These are phyloP conservation scores for Leptographium wingfieldii DNA, from an alignment of 2,329 filamentous ascomycete species.

Conservation along the genomic window DNA sequence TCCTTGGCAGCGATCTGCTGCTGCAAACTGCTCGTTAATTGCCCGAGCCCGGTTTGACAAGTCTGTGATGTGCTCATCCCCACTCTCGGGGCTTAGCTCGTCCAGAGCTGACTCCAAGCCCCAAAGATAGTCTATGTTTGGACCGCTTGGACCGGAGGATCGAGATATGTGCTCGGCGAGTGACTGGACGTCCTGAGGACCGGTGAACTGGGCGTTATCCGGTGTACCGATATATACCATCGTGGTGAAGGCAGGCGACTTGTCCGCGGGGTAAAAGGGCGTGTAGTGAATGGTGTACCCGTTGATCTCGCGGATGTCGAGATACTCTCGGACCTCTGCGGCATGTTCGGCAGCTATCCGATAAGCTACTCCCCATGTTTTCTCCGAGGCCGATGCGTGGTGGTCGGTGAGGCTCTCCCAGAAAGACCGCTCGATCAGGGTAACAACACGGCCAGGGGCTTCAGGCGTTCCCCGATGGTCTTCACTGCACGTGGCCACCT, in stretches of 20 bases:
- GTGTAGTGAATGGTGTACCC: conserved; percentile 92
- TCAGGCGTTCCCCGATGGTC: conserved; percentile 89
- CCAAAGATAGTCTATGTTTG: conserved; percentile 82
- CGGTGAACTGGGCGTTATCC: conserved; percentile 83
- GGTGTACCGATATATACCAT: conserved; percentile 94
- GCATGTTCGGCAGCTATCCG: conserved; percentile 63
- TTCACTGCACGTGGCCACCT: conserved; percentile 35
- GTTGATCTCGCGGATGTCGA: conserved; percentile 95
- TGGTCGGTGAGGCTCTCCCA: conserved; percentile 68
- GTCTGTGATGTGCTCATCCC: conserved; percentile 75
- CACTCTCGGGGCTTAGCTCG: conserved; percentile 60
- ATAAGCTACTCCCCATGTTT: conserved; percentile 88
- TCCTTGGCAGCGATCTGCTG: too few species aligned
- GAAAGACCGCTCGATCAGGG: conserved; percentile 71
- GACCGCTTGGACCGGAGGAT: conserved; percentile 71
- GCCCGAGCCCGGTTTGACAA: conserved; percentile 59
- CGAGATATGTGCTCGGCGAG: conserved; percentile 71
- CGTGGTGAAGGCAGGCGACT: conserved; percentile 29
- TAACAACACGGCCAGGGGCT: conserved; percentile 81
- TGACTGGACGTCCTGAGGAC: conserved; percentile 63
- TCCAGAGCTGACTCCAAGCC: conserved; percentile 64
- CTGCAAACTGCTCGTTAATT: conserved; percentile 25
- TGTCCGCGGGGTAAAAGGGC: conserved; percentile 56
- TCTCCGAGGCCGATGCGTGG: conserved; percentile 46
- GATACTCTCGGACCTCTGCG: conserved; percentile 69